A percentile compares a stretch with the other conserved stretches of the same genome.
These are phyloP conservation scores for Colletotrichum sp. DNA, from an alignment of 2,329 filamentous ascomycete species.

Conservation along the genomic window DNA sequence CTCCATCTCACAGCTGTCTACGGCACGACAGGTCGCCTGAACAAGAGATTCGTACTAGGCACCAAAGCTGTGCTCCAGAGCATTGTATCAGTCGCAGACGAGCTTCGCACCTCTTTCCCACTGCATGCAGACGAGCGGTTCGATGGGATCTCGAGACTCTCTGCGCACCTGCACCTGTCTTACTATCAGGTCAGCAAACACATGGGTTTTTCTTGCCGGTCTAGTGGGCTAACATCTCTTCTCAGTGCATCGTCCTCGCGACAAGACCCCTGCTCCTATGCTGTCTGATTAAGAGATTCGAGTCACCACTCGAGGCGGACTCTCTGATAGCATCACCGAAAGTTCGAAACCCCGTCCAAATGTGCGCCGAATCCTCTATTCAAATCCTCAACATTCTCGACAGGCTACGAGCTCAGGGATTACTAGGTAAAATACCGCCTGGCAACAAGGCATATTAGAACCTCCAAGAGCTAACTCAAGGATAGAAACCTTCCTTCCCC, in stretches of 20 bases:
- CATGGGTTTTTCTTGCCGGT: no score
- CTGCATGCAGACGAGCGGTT: constrained; percentile 30
- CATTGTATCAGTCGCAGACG: constrained; percentile 33
- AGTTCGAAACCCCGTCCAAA: constrained; percentile 35
- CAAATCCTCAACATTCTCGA: constrained; percentile 43
- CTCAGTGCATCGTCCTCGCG: constrained; percentile 35
- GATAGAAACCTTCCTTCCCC: constrained; percentile 49
- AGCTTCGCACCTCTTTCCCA: constrained; percentile 33
- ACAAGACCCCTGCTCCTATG: constrained; percentile 35
- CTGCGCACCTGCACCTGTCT: constrained; percentile 35
- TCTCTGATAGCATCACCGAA: constrained; percentile 42
- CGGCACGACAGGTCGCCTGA: constrained; percentile 30
- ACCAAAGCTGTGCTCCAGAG: constrained; percentile 34
- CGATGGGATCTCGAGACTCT: constrained; percentile 37
- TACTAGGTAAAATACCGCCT: constrained; percentile 43
- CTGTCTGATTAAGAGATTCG: constrained; percentile 35
- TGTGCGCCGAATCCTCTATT: constrained; percentile 37
- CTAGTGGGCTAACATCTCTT: not conserved
- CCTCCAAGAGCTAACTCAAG: not conserved
- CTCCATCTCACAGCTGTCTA: constrained; percentile 29
- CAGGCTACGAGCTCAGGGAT: constrained; percentile 46
- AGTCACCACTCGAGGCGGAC: constrained; percentile 25
- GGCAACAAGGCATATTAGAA: not conserved
- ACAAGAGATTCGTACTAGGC: constrained; percentile 33
- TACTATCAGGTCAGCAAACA: constrained; percentile 34